These are phyloP conservation scores for Echites panduratus DNA, from an alignment of 257 asterid species.

Conservation along the genomic window DNA sequence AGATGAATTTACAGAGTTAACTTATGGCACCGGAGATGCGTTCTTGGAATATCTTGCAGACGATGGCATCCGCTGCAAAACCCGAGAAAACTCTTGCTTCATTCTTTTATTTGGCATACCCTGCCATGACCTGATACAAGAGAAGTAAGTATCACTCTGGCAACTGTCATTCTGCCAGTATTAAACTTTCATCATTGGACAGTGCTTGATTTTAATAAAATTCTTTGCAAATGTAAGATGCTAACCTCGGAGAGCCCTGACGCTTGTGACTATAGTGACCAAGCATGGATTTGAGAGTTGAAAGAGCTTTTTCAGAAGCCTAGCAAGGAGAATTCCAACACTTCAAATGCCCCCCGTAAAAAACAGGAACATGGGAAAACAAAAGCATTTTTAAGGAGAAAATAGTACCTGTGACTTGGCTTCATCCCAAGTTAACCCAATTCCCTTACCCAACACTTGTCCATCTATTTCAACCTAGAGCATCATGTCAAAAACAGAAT, in stretches of 20 bases:
- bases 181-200: background rate
- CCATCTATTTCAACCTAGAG: conserved; percentile 87
- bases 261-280: conserved; percentile 59
- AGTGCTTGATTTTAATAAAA: background rate
- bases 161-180: background rate
- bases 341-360: conserved; percentile 5
- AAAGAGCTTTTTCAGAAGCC: conserved; percentile 98
- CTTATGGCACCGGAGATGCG: conserved; percentile 53
- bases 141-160: background rate
- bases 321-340: conserved; percentile 20
- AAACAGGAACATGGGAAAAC: too few species aligned
- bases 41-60: conserved; percentile 54
- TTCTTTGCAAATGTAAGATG: conserved; percentile 11
- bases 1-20: conserved; percentile 6
- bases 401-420: conserved; percentile 77
- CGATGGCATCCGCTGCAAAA: conserved; percentile 51
- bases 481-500: conserved; percentile 16
- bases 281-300: conserved; percentile 55
- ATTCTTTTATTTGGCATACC: conserved; percentile 60
- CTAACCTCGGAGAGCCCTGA: conserved; percentile 84
- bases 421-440: conserved; percentile 83
- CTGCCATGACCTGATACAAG: conserved; percentile 54
- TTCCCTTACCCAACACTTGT: conserved; percentile 76
- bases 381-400: conserved; percentile 8
- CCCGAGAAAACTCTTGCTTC: conserved; percentile 57